Conservation (phyloP, 345 rosid species). For the Toxicodendron radicans region DNA sequence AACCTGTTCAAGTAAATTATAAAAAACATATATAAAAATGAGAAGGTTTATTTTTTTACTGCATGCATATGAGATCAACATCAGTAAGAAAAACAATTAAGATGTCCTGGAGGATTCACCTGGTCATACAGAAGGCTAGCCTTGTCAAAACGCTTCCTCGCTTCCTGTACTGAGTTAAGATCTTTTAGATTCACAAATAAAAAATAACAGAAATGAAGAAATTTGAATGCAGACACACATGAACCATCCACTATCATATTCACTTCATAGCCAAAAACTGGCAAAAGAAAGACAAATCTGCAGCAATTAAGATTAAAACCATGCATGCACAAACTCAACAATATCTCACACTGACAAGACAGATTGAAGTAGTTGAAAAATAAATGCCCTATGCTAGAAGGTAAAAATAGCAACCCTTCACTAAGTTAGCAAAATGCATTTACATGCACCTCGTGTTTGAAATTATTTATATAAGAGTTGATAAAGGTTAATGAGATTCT, state of each 20-base stretch:
- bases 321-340: neutral
- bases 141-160: constrained; percentile 93
- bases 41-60: neutral
- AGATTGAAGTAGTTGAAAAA: neutral
- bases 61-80: constrained; percentile 5
- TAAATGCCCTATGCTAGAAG: neutral
- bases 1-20: neutral
- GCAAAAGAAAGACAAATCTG: neutral
- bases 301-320: neutral
- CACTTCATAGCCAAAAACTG: neutral
- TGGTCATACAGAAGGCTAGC: constrained; percentile 91
- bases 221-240: neutral
- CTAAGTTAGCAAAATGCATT: neutral
- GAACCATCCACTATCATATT: neutral
- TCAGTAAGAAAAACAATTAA: constrained; percentile 13
- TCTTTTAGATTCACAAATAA: constrained; percentile 23
- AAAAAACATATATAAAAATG: neutral
- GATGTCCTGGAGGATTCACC: constrained; percentile 41
- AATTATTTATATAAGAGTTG: neutral
- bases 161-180: constrained; percentile 70
- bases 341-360: neutral
- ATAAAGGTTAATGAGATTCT: neutral
- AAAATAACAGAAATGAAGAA: constrained; percentile 8
- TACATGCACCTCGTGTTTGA: neutral
- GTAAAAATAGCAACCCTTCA: neutral